Percentiles rank a stretch among this genome's conserved stretches.
phyloP scores from a whole-genome alignment of 106 monocot species.

The Dioscorea alata region DNA sequence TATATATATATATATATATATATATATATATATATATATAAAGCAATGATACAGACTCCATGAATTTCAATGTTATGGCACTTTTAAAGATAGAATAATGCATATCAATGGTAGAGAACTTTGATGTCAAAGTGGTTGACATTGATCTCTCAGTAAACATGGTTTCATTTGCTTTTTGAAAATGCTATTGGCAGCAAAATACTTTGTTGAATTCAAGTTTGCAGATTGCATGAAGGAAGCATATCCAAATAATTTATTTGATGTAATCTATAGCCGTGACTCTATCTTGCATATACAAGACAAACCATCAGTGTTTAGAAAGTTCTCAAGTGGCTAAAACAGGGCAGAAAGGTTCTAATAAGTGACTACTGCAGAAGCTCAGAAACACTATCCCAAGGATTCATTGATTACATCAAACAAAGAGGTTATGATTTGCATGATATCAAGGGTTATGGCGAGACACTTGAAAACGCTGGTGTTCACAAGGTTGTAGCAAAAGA shows the following conservation, averaged over 20 bases:
- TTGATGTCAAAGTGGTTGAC: slow-evolving; percentile 64
- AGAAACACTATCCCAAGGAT: slow-evolving; percentile 55
- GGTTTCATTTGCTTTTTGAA: slow-evolving; percentile 75
- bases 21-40: too few species aligned
- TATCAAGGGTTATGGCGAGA: too few species aligned
- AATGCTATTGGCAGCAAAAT: slow-evolving; percentile 67
- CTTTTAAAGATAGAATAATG: too few species aligned
- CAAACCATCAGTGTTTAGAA: slow-evolving; percentile 68
- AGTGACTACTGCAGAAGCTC: slow-evolving; percentile 87
- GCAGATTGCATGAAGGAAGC: slow-evolving; percentile 60
- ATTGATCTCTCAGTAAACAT: slow-evolving; percentile 80
- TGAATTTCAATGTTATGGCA: too few species aligned
- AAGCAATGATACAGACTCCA: too few species aligned
- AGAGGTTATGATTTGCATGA: slow-evolving; percentile 95
- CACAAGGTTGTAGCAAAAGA: too few species aligned
- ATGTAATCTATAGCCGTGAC: slow-evolving; percentile 78
- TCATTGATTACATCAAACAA: slow-evolving; percentile 77
- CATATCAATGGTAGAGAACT: too few species aligned
- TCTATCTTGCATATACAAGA: slow-evolving; percentile 82
- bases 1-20: too few species aligned
- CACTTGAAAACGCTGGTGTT: too few species aligned
- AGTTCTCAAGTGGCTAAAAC: slow-evolving; percentile 84
- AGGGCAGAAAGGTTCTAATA: slow-evolving; percentile 86
- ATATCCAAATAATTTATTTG: slow-evolving; percentile 51
- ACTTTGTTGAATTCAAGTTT: slow-evolving; percentile 76